Base-by-base conservation (phyloP, 1,139 yeast species). In the Yarrowia galli region DNA sequence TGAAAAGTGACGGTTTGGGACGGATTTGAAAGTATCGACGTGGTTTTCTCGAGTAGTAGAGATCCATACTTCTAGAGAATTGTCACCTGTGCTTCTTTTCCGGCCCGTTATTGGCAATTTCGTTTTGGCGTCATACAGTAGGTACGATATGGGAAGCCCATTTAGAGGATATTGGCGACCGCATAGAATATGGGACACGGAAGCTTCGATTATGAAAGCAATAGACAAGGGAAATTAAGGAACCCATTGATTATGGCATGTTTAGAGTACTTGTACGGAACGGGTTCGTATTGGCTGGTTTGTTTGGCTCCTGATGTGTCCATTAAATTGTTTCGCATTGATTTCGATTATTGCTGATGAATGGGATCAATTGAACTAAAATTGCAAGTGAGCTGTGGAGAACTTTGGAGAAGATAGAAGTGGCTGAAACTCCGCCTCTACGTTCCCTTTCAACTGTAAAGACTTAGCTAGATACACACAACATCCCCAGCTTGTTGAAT, bases 141-240 rank as follows among this genome's bases (percentile, higher is more conserved):
- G 28, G 15, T 8, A 20, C 58, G 8, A 51, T 51, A 51, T 51
- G 58, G 58, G 28, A 20, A 8, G 18, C 25, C 58, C 18, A 35
- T 28, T 35, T 20, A 15, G 42, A 10, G 3, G 28, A 15, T 8
- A 49, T 49, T 6, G 15, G n/a, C n/a, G 25, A 18, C 20, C 2
- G 51, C 53, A 48, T 48, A 48, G 38, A 28, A 28, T 48, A 46
- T 9, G 15, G 20, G 15, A 3, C 9, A 2, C 9, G 7, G 1
- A 16, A 12, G 6, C 3, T 10, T 13, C 12, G n/a, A 6, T 1
- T 28, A 23, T 23, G 36, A 48, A 28, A 28, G 38, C 54, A 48
- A 28, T 15, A 32, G n/a, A 38, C 20, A 32, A 18, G 9, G 13
- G 40, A 49, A 3, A 49, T 48, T 13, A 25, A 48, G 36, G 35